Conservation (phyloP, 2,329 filamentous ascomycete species). For the Aspergillus costaricaensis region DNA sequence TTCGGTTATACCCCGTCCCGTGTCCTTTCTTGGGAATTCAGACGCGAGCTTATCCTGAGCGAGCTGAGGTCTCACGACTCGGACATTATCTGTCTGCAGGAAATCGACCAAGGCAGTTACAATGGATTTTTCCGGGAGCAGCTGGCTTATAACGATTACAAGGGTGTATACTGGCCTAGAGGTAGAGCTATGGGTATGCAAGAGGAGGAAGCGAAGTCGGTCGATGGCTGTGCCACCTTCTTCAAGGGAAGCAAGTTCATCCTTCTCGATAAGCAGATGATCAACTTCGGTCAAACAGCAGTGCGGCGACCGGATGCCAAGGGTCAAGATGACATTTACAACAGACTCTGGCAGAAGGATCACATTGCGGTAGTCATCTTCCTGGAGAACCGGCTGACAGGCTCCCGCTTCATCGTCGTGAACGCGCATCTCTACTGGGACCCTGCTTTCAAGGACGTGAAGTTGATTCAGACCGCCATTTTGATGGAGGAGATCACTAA, state of each 20-base stretch:
- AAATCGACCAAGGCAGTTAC: constrained; percentile 89
- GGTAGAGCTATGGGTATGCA: constrained; percentile 88
- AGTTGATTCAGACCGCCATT: constrained; percentile 93
- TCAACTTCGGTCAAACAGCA: constrained; percentile 88
- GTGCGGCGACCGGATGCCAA: constrained; percentile 97
- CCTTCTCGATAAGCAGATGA: constrained; percentile 86
- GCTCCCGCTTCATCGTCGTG: constrained; percentile 86
- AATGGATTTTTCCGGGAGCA: constrained; percentile 88
- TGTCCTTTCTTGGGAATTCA: constrained; percentile 83
- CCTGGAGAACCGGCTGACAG: constrained; percentile 86
- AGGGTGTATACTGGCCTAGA: constrained; percentile 90
- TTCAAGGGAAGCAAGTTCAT: constrained; percentile 96
- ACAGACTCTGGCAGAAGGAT: constrained; percentile 97
- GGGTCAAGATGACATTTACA: constrained; percentile 95
- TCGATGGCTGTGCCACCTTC: constrained; percentile 96
- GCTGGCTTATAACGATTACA: constrained; percentile 84
- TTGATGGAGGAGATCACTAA: constrained; percentile 90
- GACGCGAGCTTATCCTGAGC: constrained; percentile 77
- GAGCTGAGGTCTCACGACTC: constrained; percentile 78
- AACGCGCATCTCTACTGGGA: constrained; percentile 98
- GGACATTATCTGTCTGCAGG: constrained; percentile 90
- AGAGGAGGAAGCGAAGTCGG: constrained; percentile 81
- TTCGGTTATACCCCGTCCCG: constrained; percentile 88
- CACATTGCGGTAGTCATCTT: constrained; percentile 92
- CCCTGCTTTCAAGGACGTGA: constrained; percentile 85